These are phyloP conservation scores for Violaceomyces palustris DNA, from an alignment of 1,284 basidiomycete genomes.

Conservation along the genomic window DNA sequence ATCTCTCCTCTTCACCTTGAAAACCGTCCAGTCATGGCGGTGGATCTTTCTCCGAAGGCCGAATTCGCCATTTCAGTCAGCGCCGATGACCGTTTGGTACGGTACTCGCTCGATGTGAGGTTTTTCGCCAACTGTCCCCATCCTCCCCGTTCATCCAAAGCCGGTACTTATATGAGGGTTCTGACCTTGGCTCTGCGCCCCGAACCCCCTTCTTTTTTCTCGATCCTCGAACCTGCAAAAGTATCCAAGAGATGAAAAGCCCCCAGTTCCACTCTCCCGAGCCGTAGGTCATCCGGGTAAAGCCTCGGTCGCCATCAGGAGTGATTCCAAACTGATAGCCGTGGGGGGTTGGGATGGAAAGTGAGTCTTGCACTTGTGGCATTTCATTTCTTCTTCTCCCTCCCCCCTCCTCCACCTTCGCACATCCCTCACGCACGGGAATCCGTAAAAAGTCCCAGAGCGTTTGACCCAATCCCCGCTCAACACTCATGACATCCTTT, in stretches of 20 bases:
- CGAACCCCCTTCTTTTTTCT: not conserved
- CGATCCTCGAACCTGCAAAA: not conserved
- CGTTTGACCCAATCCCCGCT: not conserved
- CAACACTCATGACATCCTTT: not conserved
- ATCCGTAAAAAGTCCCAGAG: too few relatives aligned
- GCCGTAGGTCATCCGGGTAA: too few relatives aligned
- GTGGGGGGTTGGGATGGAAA: conserved; percentile 24
- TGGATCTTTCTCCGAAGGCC: not conserved
- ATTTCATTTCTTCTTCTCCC: too few relatives aligned
- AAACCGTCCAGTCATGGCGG: conserved; percentile 5
- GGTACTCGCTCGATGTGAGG: not conserved
- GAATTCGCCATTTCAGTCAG: conserved; percentile 11
- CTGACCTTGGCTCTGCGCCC: not conserved
- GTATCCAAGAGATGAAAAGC: conserved; percentile 2
- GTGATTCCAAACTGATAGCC: conserved; percentile 4
- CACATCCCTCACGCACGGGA: too few relatives aligned
- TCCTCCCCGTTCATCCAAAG: not conserved
- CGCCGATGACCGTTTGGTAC: conserved; percentile 23
- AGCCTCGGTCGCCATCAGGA: conserved; percentile 9
- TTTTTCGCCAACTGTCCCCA: not conserved
- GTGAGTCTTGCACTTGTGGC: too few relatives aligned
- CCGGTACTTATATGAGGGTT: not conserved
- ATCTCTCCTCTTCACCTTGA: not conserved
- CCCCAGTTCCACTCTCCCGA: too few relatives aligned
- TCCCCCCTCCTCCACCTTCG: too few relatives aligned